Evolutionary conservation across 768 basidiomycete genomes (phyloP).

Genomic region (Paxillus rubicundulus): DNA sequence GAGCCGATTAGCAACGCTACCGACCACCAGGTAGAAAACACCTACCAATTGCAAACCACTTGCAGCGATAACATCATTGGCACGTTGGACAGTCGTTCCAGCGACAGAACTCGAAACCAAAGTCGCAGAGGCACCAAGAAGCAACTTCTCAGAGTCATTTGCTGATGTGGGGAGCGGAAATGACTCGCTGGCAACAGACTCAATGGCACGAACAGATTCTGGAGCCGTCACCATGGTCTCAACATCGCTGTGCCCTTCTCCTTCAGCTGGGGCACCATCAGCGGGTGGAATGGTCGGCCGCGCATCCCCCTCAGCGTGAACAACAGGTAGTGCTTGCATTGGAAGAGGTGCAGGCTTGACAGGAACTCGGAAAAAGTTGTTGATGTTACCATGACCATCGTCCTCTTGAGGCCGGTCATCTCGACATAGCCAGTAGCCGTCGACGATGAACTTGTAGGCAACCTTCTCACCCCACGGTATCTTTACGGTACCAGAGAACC

Average conservation of each 20-base stretch:
- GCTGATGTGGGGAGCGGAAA: not conserved
- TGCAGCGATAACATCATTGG: conserved; percentile 34
- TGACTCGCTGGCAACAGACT: conserved; percentile 1
- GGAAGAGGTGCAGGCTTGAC: conserved; percentile 34
- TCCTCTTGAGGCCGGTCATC: conserved; percentile 56
- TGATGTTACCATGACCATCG: conserved; percentile 63
- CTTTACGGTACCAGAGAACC: conserved; percentile 52
- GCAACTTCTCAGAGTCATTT: not conserved
- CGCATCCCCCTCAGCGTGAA: not conserved
- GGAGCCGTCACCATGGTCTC: conserved; percentile 28
- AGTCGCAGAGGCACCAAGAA: not conserved
- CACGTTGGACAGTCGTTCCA: conserved; percentile 26
- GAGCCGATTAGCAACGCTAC: not conserved
- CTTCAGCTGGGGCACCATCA: not conserved
- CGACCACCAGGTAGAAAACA: not conserved
- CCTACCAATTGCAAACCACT: conserved; percentile 20
- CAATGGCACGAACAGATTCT: conserved; percentile 15
- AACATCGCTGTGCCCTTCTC: conserved; percentile 6
- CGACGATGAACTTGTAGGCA: conserved; percentile 79
- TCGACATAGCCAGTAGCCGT: conserved; percentile 60
- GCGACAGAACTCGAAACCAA: not conserved
- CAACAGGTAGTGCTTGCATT: not conserved
- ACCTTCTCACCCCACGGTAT: conserved; percentile 65
- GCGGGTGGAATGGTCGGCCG: conserved; percentile 15
- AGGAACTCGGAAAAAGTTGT: conserved; percentile 64